A percentile compares a stretch with the other conserved stretches of the same genome.
Evolutionary conservation across 352 stramenopile species (phyloP).

Genomic region (Hyaloperonospora brassicae): DNA sequence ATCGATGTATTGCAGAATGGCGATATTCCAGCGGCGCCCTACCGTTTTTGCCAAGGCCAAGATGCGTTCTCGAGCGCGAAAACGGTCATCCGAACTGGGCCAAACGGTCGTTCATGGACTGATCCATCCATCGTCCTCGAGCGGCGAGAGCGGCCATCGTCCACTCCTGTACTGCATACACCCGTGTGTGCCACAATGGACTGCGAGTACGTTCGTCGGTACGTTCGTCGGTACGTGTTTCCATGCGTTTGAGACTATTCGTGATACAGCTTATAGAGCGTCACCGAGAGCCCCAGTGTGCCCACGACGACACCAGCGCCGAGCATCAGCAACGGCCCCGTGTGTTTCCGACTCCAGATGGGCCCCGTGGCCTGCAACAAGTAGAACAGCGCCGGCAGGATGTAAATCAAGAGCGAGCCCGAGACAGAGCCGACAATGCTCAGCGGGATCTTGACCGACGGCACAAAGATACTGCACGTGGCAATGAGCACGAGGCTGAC

Average conservation of each 20-base stretch:
- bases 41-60: too few species aligned
- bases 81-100: too few species aligned
- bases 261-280: conserved; percentile 35
- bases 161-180: too few species aligned
- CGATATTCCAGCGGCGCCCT: too few species aligned
- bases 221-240: too few species aligned
- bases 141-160: too few species aligned
- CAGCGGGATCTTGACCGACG: conserved; percentile 66
- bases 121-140: too few species aligned
- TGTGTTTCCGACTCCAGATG: conserved; percentile 33
- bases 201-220: too few species aligned
- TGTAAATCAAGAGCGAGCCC: conserved; percentile 74
- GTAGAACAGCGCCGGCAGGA: conserved; percentile 75
- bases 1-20: too few species aligned
- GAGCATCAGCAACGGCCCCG: conserved; percentile 57
- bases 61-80: too few species aligned
- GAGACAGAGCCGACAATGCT: conserved; percentile 72
- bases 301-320: conserved; percentile 35
- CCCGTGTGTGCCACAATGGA: too few species aligned
- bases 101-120: too few species aligned
- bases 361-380: conserved; percentile 42
- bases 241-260: conserved; percentile 27
- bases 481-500: conserved; percentile 52
- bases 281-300: conserved; percentile 32
- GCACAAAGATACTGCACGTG: conserved; percentile 64